Base-by-base conservation (phyloP, 805 yeast genomes). In the Sugiyamaella americana region DNA sequence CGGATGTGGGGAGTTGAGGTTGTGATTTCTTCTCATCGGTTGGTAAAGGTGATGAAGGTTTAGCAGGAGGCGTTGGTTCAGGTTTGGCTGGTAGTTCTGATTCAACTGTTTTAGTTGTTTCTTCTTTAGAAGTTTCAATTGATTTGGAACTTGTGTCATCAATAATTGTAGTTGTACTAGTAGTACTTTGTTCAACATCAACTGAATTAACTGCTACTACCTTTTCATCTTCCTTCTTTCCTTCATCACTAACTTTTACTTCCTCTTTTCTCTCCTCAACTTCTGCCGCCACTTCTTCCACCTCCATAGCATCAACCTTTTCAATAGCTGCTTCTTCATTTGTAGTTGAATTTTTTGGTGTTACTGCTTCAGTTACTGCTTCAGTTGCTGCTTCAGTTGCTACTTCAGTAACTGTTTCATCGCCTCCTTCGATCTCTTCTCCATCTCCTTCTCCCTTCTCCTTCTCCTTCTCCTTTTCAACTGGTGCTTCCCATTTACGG, bases 271-370 rank as follows among this genome's bases (percentile, higher is more conserved):
- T n/a, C 5, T 40, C 51, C 20, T 35, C 45, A 18, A 54, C 56
- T 19, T 56, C 56, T 8, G 57, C 57, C n/a, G n/a, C n/a, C n/a
- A n/a, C n/a, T n/a, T n/a, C 19, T 48, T 32, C 3, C 34, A 11
- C 41, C 26, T 21, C 37, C 13, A 44, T 16, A 23, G 46, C 45
- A 3, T 43, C 41, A 10, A 41, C 24, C 41, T 41, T 13, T 26
- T 44, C 30, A 16, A 13, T 32, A 8, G 18, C 19, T 24, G 43
- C 17, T 34, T 45, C 41, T 17, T 34, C 47, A 18, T 22, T 38
- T 26, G 21, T 23, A 4, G 30, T 37, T 19, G 18, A 34, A 17
- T 32, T 24, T 20, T 35, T 21, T 16, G 29, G 30, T 16, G 6
- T 43, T 24, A 26, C 42, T n/a, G 26, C 47, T 42, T 21, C 24